phyloP scores from a whole-genome alignment of 2,329 filamentous ascomycete genomes.

The Pestalotiopsis fici region DNA sequence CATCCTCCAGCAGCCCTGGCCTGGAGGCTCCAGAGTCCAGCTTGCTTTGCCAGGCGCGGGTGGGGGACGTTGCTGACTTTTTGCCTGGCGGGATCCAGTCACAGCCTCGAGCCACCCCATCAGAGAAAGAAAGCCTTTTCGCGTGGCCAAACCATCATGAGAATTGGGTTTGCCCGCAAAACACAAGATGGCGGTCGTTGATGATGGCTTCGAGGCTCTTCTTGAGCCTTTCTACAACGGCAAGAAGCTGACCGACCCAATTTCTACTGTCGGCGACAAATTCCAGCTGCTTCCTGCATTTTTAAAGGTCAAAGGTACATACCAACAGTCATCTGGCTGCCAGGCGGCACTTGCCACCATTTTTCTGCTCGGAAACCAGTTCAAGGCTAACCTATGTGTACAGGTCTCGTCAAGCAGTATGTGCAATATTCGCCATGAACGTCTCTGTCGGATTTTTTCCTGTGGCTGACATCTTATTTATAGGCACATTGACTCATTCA shows the following conservation, averaged over 20 bases:
- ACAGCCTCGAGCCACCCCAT: constrained; percentile 4
- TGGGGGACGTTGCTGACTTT: constrained; percentile 1
- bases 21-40: too few relatives aligned
- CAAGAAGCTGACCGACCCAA: constrained; percentile 66
- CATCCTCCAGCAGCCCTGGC: neutral
- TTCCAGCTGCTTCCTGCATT: constrained; percentile 98
- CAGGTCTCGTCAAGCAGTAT: constrained; percentile 82
- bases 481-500: constrained; percentile 93
- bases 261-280: constrained; percentile 77
- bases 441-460: neutral
- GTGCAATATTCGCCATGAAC: constrained; percentile 20
- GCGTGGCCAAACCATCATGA: constrained; percentile 2
- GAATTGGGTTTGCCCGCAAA: neutral
- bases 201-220: constrained; percentile 67
- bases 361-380: constrained; percentile 11
- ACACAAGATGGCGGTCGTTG: constrained; percentile 52
- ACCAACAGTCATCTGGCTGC: neutral
- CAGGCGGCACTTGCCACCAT: constrained; percentile 19
- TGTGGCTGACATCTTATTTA: neutral
- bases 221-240: constrained; percentile 69
- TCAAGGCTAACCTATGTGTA: constrained; percentile 9
- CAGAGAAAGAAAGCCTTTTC: neutral
- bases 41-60: constrained; percentile 1
- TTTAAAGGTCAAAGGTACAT: constrained; percentile 84
- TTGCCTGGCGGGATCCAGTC: neutral